These are phyloP conservation scores for Cutaneotrichosporon cutaneum DNA, from an alignment of 1,284 basidiomycete species.

Conservation along the genomic window DNA sequence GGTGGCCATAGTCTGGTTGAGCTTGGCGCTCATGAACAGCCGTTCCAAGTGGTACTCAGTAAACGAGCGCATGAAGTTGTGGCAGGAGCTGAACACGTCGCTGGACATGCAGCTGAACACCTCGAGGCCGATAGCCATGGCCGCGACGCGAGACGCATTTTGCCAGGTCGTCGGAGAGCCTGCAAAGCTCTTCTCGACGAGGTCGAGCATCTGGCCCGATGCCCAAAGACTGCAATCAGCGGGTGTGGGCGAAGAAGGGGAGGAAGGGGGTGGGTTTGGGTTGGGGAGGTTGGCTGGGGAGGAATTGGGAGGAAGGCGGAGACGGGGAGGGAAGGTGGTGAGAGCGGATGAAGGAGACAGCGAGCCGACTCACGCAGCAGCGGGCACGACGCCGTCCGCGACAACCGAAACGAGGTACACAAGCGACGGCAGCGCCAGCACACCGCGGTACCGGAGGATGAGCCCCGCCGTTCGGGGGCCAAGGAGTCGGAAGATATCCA, in stretches of 20 bases:
- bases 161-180: conserved; percentile 7
- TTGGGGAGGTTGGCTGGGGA: background rate
- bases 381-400: conserved; percentile 1
- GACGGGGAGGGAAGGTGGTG: background rate
- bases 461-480: background rate
- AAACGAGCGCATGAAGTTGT: background rate
- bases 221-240: conserved; percentile 11
- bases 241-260: no score
- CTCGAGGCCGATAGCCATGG: background rate
- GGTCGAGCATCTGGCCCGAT: conserved; percentile 7
- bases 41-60: conserved; percentile 68
- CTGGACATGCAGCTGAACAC: background rate
- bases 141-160: background rate
- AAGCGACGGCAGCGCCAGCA: background rate
- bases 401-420: conserved; percentile 1
- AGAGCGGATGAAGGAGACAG: background rate
- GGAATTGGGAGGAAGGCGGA: background rate
- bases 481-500: conserved; percentile 9
- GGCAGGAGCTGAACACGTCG: background rate
- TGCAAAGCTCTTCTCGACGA: conserved; percentile 12
- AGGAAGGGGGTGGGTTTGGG: no score
- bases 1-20: conserved; percentile 73
- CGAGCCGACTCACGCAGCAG: conserved; percentile 2
- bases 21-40: conserved; percentile 69
- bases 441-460: background rate